Percentiles rank a stretch among this genome's conserved stretches.
These are phyloP conservation scores for Xylariomycetidae sp. DNA, from an alignment of 2,329 filamentous ascomycete species.

Conservation along the genomic window DNA sequence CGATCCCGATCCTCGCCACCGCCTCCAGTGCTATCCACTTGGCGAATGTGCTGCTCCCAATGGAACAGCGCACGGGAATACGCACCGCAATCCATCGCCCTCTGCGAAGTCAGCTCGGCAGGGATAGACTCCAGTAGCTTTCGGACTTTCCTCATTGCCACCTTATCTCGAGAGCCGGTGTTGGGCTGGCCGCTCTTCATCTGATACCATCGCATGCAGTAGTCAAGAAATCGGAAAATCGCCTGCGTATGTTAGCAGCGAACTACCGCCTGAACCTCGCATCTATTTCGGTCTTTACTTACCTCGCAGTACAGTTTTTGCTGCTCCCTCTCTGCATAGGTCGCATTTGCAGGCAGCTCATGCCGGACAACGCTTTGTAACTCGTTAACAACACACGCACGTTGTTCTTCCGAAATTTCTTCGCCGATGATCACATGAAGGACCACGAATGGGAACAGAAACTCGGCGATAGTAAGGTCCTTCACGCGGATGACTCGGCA, in stretches of 20 bases:
- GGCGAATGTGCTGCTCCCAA: constrained; percentile 80
- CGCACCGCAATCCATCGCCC: constrained; percentile 90
- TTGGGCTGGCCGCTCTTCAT: constrained; percentile 52
- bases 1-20: constrained; percentile 53
- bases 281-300: constrained; percentile 33
- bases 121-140: constrained; percentile 61
- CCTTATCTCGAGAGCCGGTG: constrained; percentile 38
- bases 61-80: constrained; percentile 91
- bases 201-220: constrained; percentile 85
- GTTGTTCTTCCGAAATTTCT: constrained; percentile 53
- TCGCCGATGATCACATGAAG: constrained; percentile 78
- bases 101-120: constrained; percentile 66
- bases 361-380: constrained; percentile 69
- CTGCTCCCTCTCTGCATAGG: constrained; percentile 64
- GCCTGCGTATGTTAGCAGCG: constrained; percentile 49
- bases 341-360: constrained; percentile 43
- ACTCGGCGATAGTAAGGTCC: constrained; percentile 80
- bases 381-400: constrained; percentile 64
- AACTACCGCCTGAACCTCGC: too few relatives aligned
- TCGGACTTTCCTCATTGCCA: constrained; percentile 45
- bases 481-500: constrained; percentile 79
- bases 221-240: constrained; percentile 86
- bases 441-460: constrained; percentile 82
- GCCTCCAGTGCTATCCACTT: constrained; percentile 39
- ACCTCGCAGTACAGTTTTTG: constrained; percentile 85